These are phyloP conservation scores for Hypoxylon intermedium DNA, from an alignment of 495 filamentous ascomycete species.

Conservation along the genomic window DNA sequence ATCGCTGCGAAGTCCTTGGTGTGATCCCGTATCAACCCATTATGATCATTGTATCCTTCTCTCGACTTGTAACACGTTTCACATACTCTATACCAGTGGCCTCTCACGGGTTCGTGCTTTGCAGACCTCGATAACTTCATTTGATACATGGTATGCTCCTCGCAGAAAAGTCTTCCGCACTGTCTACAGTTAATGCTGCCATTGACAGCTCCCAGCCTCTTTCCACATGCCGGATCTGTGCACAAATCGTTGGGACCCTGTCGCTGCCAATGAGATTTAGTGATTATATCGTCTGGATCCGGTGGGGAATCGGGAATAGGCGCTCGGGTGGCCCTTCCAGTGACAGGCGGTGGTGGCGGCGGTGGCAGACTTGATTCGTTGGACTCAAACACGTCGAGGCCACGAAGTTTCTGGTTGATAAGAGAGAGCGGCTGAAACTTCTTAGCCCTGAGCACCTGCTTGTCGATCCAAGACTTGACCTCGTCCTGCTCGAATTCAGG, in stretches of 20 bases:
- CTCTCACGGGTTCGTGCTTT: slow-evolving; percentile 88
- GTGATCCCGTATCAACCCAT: slow-evolving; percentile 72
- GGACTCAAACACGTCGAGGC: slow-evolving; percentile 96
- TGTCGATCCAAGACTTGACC: slow-evolving; percentile 97
- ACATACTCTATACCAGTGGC: slow-evolving; percentile 92
- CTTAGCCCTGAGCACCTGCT: slow-evolving; percentile 94
- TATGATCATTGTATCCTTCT: slow-evolving; percentile 92
- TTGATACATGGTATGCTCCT: slow-evolving; percentile 99
- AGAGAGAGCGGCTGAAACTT: slow-evolving; percentile 88
- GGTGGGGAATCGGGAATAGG: slow-evolving; percentile 50
- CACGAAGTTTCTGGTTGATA: slow-evolving; percentile 92
- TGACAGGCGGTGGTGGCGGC: slow-evolving; percentile 32
- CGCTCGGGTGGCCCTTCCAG: slow-evolving; percentile 33
- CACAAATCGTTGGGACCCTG: slow-evolving; percentile 76
- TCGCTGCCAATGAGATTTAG: slow-evolving; percentile 86
- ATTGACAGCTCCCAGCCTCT: slow-evolving; percentile 75
- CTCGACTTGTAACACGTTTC: slow-evolving; percentile 98
- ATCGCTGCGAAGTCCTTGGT: slow-evolving; percentile 70
- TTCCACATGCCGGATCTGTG: slow-evolving; percentile 84
- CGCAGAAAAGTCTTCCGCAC: slow-evolving; percentile 92
- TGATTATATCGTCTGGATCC: slow-evolving; percentile 90
- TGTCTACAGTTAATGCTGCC: slow-evolving; percentile 91
- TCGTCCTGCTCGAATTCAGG: slow-evolving; percentile 93
- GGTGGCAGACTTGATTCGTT: slow-evolving; percentile 66
- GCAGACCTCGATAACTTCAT: slow-evolving; percentile 95